These are phyloP conservation scores for Xylaria digitata DNA, from an alignment of 2,329 filamentous ascomycete species.

Conservation along the genomic window DNA sequence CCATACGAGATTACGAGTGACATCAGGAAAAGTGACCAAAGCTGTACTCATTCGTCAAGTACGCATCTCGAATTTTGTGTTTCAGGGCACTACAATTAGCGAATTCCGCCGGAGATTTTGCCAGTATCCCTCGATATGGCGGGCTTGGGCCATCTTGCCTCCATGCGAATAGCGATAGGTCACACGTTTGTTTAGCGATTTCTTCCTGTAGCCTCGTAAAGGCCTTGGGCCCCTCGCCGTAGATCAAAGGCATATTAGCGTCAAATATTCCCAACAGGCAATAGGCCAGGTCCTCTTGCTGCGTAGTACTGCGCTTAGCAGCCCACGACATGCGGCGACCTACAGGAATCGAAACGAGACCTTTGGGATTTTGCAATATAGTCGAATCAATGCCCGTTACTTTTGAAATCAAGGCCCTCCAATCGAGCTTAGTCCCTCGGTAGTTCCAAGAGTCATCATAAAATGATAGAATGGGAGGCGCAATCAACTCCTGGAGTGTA, in stretches of 20 bases:
- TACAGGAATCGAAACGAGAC: slow-evolving; percentile 3
- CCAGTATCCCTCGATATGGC: slow-evolving; percentile 7
- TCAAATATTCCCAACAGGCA: slow-evolving; percentile 26
- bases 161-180: slow-evolving; percentile 25
- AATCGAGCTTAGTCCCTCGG: not conserved
- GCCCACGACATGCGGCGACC: slow-evolving; percentile 27
- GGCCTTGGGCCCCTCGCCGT: slow-evolving; percentile 22
- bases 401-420: not conserved
- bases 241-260: slow-evolving; percentile 21
- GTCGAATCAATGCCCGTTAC: slow-evolving; percentile 2
- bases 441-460: slow-evolving; percentile 21
- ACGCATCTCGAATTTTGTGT: slow-evolving; percentile 4
- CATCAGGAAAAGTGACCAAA: not conserved
- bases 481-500: slow-evolving; percentile 26
- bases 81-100: not conserved
- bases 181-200: slow-evolving; percentile 10
- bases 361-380: not conserved
- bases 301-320: slow-evolving; percentile 16
- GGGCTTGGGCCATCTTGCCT: not conserved
- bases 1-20: not conserved
- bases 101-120: not conserved
- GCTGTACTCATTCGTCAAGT: slow-evolving; percentile 14
- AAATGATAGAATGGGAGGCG: slow-evolving; percentile 6
- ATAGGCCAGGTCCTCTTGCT: slow-evolving; percentile 26
- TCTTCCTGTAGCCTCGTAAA: slow-evolving; percentile 23